Percentiles rank a stretch among this genome's conserved stretches.
Conservation (phyloP, 2,329 filamentous ascomycete species). For the Penicillium sp. region DNA sequence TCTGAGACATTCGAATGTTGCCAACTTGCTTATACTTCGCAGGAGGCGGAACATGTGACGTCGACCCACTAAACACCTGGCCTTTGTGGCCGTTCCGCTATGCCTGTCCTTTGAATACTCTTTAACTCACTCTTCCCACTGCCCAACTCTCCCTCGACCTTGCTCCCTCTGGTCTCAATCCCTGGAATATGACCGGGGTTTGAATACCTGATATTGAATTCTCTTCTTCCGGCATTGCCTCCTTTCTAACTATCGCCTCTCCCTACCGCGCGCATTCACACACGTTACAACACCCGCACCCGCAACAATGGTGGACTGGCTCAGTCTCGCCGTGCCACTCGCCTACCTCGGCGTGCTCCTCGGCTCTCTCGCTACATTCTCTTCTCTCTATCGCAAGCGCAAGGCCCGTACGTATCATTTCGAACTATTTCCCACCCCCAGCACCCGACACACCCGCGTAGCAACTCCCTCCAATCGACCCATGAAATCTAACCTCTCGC, state of each 20-base stretch:
- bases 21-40: slow-evolving; percentile 6
- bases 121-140: not conserved
- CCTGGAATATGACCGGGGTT: slow-evolving; percentile 12
- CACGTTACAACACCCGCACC: slow-evolving; percentile 22
- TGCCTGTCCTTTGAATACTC: slow-evolving; percentile 9
- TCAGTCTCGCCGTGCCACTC: slow-evolving; percentile 81
- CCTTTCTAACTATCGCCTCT: not conserved
- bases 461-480: not conserved
- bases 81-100: slow-evolving; percentile 19
- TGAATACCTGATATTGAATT: not conserved
- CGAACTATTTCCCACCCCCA: not conserved
- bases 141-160: not conserved
- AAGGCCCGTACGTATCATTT: slow-evolving; percentile 67
- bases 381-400: slow-evolving; percentile 86
- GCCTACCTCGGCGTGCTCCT: slow-evolving; percentile 86
- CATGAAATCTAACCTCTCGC: slow-evolving; percentile 15
- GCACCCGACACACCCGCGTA: not conserved
- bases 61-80: slow-evolving; percentile 32
- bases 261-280: slow-evolving; percentile 11
- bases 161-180: not conserved
- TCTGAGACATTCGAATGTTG: not conserved
- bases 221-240: not conserved
- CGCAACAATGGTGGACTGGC: slow-evolving; percentile 65
- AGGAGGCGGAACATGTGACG: slow-evolving; percentile 24
- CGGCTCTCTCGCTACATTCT: slow-evolving; percentile 89